These are phyloP conservation scores for Adansonia madagascariensis DNA, from an alignment of 441 rosid genomes.

Conservation along the genomic window DNA sequence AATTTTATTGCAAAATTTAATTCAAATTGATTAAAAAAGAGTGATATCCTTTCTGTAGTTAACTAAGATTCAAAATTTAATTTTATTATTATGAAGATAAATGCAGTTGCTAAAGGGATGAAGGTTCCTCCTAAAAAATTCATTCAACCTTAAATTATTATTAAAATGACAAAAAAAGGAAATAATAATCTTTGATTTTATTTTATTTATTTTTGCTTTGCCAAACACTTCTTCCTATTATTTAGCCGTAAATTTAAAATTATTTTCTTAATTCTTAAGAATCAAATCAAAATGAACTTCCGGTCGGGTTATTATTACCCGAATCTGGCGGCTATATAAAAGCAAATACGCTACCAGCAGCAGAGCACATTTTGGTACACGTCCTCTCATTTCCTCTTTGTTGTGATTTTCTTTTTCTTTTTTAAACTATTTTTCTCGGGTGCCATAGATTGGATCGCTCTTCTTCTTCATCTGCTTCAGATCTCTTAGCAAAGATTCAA, in stretches of 20 bases:
- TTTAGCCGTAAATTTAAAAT: too few relatives aligned
- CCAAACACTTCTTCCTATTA: neutral
- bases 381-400: slow-evolving; percentile 25
- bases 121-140: neutral
- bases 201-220: neutral
- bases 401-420: neutral
- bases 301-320: slow-evolving; percentile 23
- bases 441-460: slow-evolving; percentile 47
- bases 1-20: too few relatives aligned
- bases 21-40: too few relatives aligned
- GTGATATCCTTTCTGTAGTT: too few relatives aligned
- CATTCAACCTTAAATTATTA: neutral
- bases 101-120: neutral
- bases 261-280: neutral
- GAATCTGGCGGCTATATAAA: slow-evolving; percentile 21
- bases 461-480: slow-evolving; percentile 48
- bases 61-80: neutral
- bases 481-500: slow-evolving; percentile 55
- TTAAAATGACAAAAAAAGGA: neutral
- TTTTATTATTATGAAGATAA: neutral
- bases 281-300: neutral
- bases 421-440: slow-evolving; percentile 28
- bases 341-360: slow-evolving; percentile 8
- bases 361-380: slow-evolving; percentile 20
- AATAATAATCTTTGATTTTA: neutral